Base-by-base conservation (phyloP, 345 rosid genomes). In the Excoecaria cochinchinensis region DNA sequence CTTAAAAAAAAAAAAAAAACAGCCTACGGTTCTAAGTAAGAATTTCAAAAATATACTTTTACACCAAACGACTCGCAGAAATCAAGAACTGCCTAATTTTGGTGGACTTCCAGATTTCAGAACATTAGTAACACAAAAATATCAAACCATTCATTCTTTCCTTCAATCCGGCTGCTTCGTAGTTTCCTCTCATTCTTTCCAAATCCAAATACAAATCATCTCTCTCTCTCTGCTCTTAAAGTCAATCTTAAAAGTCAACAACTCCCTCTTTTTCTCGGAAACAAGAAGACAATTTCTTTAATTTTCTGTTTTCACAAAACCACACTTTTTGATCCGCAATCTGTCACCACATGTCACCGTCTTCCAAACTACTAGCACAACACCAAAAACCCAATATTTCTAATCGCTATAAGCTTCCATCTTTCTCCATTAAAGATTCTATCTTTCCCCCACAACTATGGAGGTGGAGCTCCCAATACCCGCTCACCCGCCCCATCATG, bases 391-490 rank as follows among this genome's bases (percentile, higher is more conserved):
- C 16, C 61, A 15, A 3, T 8, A 52, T 17, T 6, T 2, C 47
- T 15, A 25, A 22, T 40, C 19, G 12, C 56, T 58, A 69, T 0
- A 69, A 40, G 25, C 22, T 50, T 24, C 51, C 3, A 11, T 11
- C 39, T 62, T 1, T 16, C 50, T 59, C 64, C 38, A 1, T 44
- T 44, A 61, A 61, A 31, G 8, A 44, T 58, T 48, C 16, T 40
- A 14, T 21, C 22, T 70, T 36, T 14, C 48, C 12, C 44, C 69
- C 57, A 12, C 12, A 42, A 22, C 12, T 58, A 87, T 83, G 87
- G 89, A 86, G 85, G 86, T 83, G 87, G 89, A 85, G 86, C 79
- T 84, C 51, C 67, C 79, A 8, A 72, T 74, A 3, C 87, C 84
- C 0, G 17, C 59, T 17, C 71, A 64, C 67, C 84, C 80, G 40